These are phyloP conservation scores for Mortierella sp. DNA, from an alignment of 371 early-diverging fungal genomes.

Conservation along the genomic window DNA sequence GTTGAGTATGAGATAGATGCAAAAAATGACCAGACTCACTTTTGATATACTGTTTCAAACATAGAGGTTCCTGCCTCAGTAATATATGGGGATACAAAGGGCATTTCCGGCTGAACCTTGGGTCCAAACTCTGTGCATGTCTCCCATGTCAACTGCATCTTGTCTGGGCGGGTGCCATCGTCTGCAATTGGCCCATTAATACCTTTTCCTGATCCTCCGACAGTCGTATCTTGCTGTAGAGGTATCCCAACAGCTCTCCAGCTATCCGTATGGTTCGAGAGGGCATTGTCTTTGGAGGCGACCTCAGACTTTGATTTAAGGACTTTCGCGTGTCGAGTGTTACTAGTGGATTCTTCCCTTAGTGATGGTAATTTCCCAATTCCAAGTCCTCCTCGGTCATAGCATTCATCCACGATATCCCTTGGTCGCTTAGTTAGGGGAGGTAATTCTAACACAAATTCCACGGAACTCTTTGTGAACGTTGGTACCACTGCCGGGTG, in stretches of 20 bases:
- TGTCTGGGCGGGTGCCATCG: not conserved
- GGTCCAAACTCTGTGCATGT: slow-evolving; percentile 21
- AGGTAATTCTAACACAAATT: slow-evolving; percentile 28
- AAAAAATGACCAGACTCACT: slow-evolving; percentile 21
- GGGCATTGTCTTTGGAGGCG: not conserved
- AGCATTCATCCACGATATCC: slow-evolving; percentile 38
- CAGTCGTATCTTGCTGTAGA: slow-evolving; percentile 1
- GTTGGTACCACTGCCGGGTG: not conserved
- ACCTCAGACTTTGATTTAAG: not conserved
- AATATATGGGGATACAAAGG: slow-evolving; percentile 58
- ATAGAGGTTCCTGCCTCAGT: slow-evolving; percentile 55
- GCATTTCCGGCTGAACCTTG: slow-evolving; percentile 1
- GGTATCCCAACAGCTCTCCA: slow-evolving; percentile 42
- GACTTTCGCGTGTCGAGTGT: not conserved
- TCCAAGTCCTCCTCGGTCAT: not conserved
- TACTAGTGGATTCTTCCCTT: not conserved
- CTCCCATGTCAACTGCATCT: slow-evolving; percentile 31
- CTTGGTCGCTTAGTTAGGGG: slow-evolving; percentile 33
- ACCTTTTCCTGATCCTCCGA: not conserved
- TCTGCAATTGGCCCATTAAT: not conserved
- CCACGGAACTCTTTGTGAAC: slow-evolving; percentile 11
- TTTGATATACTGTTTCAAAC: slow-evolving; percentile 58
- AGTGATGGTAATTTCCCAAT: too few species aligned
- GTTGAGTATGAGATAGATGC: not conserved
- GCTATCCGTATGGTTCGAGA: not conserved